Base-by-base conservation (phyloP, 257 asterid species). In the Handroanthus guayacan region DNA sequence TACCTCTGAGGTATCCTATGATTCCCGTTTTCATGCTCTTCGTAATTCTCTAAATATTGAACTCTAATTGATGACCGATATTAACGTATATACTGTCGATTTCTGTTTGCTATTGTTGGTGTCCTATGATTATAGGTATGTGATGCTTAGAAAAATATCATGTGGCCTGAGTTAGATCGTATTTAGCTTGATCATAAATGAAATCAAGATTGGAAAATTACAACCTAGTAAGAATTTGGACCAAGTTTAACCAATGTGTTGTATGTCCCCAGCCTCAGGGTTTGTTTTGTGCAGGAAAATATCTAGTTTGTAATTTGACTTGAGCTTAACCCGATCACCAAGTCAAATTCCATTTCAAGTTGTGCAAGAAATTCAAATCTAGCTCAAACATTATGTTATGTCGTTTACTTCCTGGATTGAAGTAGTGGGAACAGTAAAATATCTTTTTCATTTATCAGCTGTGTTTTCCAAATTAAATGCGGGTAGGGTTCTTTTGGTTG, bases 1-100 rank as follows among this genome's bases (percentile, higher is more conserved):
- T 81, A 90, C 94, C 64, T 95, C 99, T 12, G 99, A 95, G 99
- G 99, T 91, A 72, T 25, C 16, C 25, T 67, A 5, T 44, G 25
- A 43, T 37, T 25, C 31, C 31, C 31, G 31, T 25, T 25, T 25
- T 25, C 51, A 20, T 62, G 16, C 20, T 6, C 16, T 45, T 13
- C 25, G 31, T 20, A 54, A 13, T 52, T 61, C 57, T 76, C 34
- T 9, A 36, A 12, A 51, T 41, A 6, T 43, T 36, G 56, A 3
- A 12, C 3, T 51, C 20, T 34, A n/a, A 34, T 43, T 16, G 62
- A 56, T 56, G 17, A 2, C 62, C 45, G 61, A 17, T 41, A 14
- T 17, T 2, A 47, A 18, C 55, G 14, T 36, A 52, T 50, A 41
- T 48, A 5, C 7, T n/a, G 4, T 9, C 34, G 51, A 13, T 65